Evolutionary conservation across 495 filamentous ascomycete species (phyloP).

Genomic region (Cairneyella variabilis): DNA sequence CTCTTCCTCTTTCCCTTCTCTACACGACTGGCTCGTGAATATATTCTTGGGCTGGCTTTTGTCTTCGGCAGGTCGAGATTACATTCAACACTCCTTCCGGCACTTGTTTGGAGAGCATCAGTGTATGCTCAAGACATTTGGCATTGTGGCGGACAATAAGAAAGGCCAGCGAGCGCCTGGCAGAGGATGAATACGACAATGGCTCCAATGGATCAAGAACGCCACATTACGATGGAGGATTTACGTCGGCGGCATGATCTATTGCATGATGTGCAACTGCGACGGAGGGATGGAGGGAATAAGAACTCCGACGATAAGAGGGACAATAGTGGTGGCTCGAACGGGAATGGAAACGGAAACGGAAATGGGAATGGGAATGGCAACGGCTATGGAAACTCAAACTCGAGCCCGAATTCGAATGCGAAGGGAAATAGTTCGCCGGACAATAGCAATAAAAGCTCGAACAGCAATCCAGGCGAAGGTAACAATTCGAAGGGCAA

Average conservation of each 20-base stretch:
- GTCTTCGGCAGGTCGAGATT: conserved; percentile 1
- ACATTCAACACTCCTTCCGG: too few species aligned
- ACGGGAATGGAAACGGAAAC: conserved; percentile 11
- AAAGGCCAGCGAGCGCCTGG: conserved; percentile 4
- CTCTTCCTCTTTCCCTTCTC: conserved; percentile 27
- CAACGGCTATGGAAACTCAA: conserved; percentile 6
- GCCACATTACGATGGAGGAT: conserved; percentile 2
- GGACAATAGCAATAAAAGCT: conserved; percentile 5
- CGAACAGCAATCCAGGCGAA: conserved; percentile 17
- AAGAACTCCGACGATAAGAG: background rate
- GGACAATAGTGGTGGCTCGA: background rate
- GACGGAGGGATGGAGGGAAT: conserved; percentile 1
- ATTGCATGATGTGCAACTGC: background rate
- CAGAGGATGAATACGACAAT: conserved; percentile 24
- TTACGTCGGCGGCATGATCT: conserved; percentile 2
- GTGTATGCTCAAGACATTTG: conserved; percentile 8
- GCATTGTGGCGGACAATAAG: conserved; percentile 13
- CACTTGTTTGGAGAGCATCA: conserved; percentile 3
- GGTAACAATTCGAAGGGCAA: conserved; percentile 9
- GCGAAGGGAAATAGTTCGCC: conserved; percentile 2
- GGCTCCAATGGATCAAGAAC: conserved; percentile 20
- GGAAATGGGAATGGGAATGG: conserved; percentile 14
- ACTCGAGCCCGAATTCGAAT: conserved; percentile 11
- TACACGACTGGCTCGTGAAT: conserved; percentile 25
- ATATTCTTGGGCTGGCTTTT: conserved; percentile 16